phyloP scores from a whole-genome alignment of 2,329 filamentous ascomycete species.

The Huntiella savannae region DNA sequence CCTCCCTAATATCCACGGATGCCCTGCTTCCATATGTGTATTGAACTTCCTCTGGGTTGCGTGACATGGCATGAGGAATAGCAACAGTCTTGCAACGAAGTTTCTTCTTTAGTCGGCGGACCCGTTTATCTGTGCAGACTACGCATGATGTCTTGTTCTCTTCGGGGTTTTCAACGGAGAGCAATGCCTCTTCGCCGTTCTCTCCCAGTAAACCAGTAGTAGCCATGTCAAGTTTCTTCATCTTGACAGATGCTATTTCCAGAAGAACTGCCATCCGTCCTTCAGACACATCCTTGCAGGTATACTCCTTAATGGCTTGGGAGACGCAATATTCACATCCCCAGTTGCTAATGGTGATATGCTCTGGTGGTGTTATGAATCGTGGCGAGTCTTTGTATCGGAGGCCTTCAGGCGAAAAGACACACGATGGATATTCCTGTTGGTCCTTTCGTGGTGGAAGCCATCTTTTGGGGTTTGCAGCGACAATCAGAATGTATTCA shows the following conservation, averaged over 20 bases:
- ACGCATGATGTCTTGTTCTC: not conserved
- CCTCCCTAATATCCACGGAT: not conserved
- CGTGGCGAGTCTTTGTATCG: conserved; percentile 8
- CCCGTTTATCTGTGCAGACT: conserved; percentile 6
- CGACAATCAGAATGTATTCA: conserved; percentile 8
- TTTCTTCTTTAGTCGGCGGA: conserved; percentile 4
- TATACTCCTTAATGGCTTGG: conserved; percentile 5
- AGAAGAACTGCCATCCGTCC: conserved; percentile 6
- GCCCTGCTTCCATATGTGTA: not conserved
- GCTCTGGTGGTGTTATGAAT: conserved; percentile 1
- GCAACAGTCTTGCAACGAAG: conserved; percentile 6
- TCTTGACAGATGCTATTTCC: conserved; percentile 6
- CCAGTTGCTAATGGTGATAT: conserved; percentile 9
- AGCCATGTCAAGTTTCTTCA: conserved; percentile 5
- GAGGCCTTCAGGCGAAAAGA: conserved; percentile 7
- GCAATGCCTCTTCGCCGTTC: conserved; percentile 4
- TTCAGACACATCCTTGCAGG: not conserved
- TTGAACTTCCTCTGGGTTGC: not conserved
- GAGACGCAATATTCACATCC: conserved; percentile 8
- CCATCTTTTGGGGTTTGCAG: conserved; percentile 5
- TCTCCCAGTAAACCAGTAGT: not conserved
- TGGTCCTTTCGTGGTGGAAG: conserved; percentile 4
- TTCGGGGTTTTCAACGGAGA: not conserved
- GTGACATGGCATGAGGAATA: conserved; percentile 4
- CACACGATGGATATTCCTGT: conserved; percentile 5